Conservation (phyloP, 192 early-diverging fungal genomes). For the Glomus cerebriforme region DNA sequence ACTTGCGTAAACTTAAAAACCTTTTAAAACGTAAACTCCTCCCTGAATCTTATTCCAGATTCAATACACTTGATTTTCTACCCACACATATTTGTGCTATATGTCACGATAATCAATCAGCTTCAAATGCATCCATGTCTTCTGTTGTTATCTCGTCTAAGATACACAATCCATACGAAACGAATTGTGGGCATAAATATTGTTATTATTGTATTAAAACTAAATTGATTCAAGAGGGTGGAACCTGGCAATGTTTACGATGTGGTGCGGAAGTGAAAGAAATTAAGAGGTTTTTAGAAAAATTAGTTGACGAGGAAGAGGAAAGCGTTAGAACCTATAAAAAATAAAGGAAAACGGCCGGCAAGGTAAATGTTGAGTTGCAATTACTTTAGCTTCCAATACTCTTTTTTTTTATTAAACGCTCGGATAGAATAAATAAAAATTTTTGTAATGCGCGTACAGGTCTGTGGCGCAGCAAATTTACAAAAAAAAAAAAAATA, state of each 20-base stretch:
- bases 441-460: too few relatives aligned
- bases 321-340: background rate
- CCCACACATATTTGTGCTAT: conserved; percentile 77
- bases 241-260: conserved; percentile 74
- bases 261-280: conserved; percentile 68
- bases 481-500: too few relatives aligned
- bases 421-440: too few relatives aligned
- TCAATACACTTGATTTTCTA: conserved; percentile 50
- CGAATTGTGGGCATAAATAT: conserved; percentile 83
- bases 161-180: conserved; percentile 69
- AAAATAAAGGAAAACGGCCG: background rate
- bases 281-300: conserved; percentile 50
- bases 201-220: conserved; percentile 92
- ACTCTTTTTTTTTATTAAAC: too few relatives aligned
- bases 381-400: too few relatives aligned
- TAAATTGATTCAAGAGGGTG: conserved; percentile 70
- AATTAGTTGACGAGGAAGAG: conserved; percentile 38
- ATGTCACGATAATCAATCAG: conserved; percentile 61
- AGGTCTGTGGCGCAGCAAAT: too few relatives aligned
- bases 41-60: conserved; percentile 48
- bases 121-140: conserved; percentile 22
- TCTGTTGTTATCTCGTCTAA: conserved; percentile 42
- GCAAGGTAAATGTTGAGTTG: background rate
- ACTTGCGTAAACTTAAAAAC: conserved; percentile 59
- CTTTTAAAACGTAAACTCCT: conserved; percentile 50